Base-by-base conservation (phyloP, 2,329 filamentous ascomycete species). In the Hypoxylon sp. region DNA sequence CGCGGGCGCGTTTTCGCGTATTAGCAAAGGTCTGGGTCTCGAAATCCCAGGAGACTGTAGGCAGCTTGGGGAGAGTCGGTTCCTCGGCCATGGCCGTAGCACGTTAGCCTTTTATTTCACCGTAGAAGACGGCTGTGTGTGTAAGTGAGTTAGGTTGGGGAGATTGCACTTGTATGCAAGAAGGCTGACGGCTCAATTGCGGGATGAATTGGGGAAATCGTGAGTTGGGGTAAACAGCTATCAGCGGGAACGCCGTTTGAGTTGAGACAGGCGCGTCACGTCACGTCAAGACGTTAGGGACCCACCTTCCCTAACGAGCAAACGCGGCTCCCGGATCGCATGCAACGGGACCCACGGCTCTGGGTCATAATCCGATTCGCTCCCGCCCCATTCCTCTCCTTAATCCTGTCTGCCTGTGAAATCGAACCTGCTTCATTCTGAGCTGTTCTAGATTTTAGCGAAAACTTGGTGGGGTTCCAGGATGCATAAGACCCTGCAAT, bases 1-100 rank as follows among this genome's bases (percentile, higher is more conserved):
- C 73, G 69, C 79, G 78, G 35, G 77, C 75, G 66, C 82, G 83
- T 77, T 85, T 85, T 66, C 80, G 76, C n/a, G 78, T 76, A 42
- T 78, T 77, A 33, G 71, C 65, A 61, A 79, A 77, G 37, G 71
- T 73, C 57, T 79, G 75, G 20, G 73, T 76, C 33, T 75, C 70
- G 10, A 75, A 70, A 49, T 79, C 71, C 78, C 77, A 79, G n/a
- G 75, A 71, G 37, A 79, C 74, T 17, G 75, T 58, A 14, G 79
- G 79, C 6, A 82, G 70, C 25, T 59, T 75, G 8, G 81, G 81
- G 7, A 82, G 76, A 14, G 74, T 76, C n/a, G 77, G 79, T 66
- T 82, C 81, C 22, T 81, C 80, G 8, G 76, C 73, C 79, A 81
- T 81, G 48, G 55, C 56, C 54, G 55, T 22, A 7, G 55, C 25